Evolutionary conservation across 202 grass and related monocot genomes (phyloP), one percentile per base, ranked within the genome.

Genomic region (Zoysia matrella): DNA sequence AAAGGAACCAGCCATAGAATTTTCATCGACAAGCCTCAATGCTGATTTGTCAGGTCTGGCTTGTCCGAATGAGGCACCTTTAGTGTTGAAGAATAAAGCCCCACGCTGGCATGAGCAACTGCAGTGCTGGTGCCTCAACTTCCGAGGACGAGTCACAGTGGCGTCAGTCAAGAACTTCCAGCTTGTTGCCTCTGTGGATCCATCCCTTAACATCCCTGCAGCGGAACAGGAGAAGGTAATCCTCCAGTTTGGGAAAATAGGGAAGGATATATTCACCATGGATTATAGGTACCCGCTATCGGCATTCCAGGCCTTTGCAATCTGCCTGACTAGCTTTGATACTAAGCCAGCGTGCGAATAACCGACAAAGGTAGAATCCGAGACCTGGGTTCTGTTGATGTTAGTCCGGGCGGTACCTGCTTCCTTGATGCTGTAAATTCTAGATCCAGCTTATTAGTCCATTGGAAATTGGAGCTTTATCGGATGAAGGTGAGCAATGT

Each of bases 61-160:
- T 45, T 78, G 71, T 3, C 67, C 47, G 7, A 86, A 74, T 1
- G 87, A 79, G 9, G 75, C 81, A 14, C 87, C 92, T 52, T 71
- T 96, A 15, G 71, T 99, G 41, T 73, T 99, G 71, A 99, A 99
- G 87, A 99, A 99, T 73, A 99, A 99, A 80, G 82, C 93, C 22
- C 91, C 96, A 0, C 92, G 96, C 56, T 99, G 96, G 96, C 96
- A 99, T 4, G 93, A 99, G 85, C 96, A 99, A 70, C 81, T 99
- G 55, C 96, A 99, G 48, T 99, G 96, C 79, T 96, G 96, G 96
- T 99, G 96, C 89, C 87, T 99, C 89, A 99, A 99, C 86, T 99
- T 99, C 65, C 87, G 93, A 57, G 96, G 96, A 50, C 87, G 93
- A 1, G 96, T 99, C 44, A 99, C 96, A 0, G 96, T 99, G 3